phyloP scores from a whole-genome alignment of 768 basidiomycete genomes.

The Phaeolepiota aurea region DNA sequence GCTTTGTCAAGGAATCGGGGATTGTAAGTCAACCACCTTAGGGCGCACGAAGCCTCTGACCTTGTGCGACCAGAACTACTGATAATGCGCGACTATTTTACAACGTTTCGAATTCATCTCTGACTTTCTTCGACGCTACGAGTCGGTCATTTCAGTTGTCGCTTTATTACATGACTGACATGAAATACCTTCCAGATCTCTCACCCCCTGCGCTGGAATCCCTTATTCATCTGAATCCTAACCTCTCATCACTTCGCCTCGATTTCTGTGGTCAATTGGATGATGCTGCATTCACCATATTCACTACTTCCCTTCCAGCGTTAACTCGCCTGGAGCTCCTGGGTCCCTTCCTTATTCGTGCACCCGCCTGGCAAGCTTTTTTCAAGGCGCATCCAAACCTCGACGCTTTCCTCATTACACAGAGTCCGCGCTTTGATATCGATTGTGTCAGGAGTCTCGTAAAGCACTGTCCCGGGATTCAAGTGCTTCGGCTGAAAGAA shows the following conservation, averaged over 20 bases:
- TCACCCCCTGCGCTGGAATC: constrained; percentile 57
- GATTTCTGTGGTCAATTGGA: constrained; percentile 83
- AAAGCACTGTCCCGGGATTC: constrained; percentile 40
- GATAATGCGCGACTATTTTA: constrained; percentile 86
- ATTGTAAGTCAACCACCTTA: constrained; percentile 65
- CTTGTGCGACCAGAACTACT: constrained; percentile 53
- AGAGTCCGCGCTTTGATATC: constrained; percentile 80
- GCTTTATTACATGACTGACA: constrained; percentile 2
- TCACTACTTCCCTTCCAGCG: constrained; percentile 53
- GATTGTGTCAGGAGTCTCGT: constrained; percentile 56
- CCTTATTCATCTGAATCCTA: constrained; percentile 77
- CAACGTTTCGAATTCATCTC: constrained; percentile 50
- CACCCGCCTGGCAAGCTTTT: constrained; percentile 67
- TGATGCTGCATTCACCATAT: constrained; percentile 46
- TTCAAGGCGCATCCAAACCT: constrained; percentile 58
- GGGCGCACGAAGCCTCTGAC: no score
- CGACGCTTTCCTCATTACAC: constrained; percentile 68
- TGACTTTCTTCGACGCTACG: constrained; percentile 85
- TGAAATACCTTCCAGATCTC: constrained; percentile 50
- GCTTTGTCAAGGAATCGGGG: constrained; percentile 75
- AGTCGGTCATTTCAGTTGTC: constrained; percentile 37
- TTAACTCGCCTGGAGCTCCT: constrained; percentile 73
- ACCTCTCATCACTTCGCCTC: constrained; percentile 69
- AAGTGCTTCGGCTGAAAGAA: constrained; percentile 72
- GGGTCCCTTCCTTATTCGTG: constrained; percentile 80